Conservation (phyloP, 192 early-diverging fungal genomes). For the Entomortierella beljakovae region DNA sequence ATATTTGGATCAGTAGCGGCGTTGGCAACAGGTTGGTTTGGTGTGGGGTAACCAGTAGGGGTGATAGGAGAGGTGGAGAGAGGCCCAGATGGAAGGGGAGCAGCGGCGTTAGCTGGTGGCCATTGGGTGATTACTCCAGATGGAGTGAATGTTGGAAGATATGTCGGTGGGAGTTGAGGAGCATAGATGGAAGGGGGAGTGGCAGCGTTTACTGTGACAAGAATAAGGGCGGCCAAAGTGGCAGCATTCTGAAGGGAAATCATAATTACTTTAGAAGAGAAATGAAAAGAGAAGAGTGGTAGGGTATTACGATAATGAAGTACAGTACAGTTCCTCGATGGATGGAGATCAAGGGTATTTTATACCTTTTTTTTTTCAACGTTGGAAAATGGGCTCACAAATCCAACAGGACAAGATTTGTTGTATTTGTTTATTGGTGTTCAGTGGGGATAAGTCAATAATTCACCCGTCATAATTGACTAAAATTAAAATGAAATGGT, state of each 20-base stretch:
- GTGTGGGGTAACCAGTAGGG: conserved; percentile 37
- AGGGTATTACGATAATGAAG: background rate
- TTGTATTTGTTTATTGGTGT: background rate
- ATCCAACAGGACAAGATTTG: background rate
- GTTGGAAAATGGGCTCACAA: background rate
- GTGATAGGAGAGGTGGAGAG: conserved; percentile 18
- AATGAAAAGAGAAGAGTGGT: background rate
- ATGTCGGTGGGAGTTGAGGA: conserved; percentile 39
- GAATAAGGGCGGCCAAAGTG: background rate
- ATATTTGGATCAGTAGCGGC: conserved; percentile 44
- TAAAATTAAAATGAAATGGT: no score
- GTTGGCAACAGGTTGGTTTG: conserved; percentile 11
- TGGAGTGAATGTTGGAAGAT: conserved; percentile 21
- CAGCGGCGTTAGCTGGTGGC: conserved; percentile 19
- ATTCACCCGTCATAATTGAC: no score
- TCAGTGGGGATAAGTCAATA: no score
- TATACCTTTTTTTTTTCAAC: background rate
- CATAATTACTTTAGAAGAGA: conserved; percentile 1
- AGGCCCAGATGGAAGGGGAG: conserved; percentile 34
- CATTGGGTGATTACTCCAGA: background rate
- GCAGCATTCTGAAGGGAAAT: conserved; percentile 11
- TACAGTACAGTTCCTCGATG: background rate
- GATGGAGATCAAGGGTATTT: background rate
- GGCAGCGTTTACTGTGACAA: conserved; percentile 9
- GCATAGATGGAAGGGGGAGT: conserved; percentile 8